These are phyloP conservation scores for Volvox africanus DNA, from an alignment of 139 green algal genomes.

Conservation along the genomic window DNA sequence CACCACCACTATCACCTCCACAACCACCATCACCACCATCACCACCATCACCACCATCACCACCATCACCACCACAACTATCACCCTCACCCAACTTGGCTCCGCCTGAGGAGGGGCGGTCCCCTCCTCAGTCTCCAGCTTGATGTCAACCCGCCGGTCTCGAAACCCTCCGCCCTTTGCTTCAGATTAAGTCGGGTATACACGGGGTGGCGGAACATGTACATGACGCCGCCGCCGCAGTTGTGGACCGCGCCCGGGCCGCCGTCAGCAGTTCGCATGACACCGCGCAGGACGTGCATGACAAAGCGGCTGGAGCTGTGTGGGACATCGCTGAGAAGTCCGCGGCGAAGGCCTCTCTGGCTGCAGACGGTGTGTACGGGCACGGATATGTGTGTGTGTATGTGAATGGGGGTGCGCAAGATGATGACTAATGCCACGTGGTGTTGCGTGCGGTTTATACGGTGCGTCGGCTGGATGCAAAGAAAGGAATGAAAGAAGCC, in stretches of 20 bases:
- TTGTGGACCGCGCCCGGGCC: not conserved
- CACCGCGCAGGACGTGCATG: not conserved
- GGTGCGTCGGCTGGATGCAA: not conserved
- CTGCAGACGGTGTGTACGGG: not conserved
- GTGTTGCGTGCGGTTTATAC: not conserved
- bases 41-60: too few relatives aligned
- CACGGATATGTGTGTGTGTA: not conserved
- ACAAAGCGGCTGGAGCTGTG: not conserved
- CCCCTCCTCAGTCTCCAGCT: not conserved
- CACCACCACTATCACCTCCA: too few relatives aligned
- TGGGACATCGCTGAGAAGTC: not conserved
- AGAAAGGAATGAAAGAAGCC: not conserved
- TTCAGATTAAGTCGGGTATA: not conserved
- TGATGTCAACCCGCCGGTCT: not conserved
- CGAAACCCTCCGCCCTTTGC: too few relatives aligned
- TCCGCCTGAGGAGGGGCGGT: not conserved
- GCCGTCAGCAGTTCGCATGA: not conserved
- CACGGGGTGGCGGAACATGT: not conserved
- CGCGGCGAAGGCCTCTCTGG: not conserved
- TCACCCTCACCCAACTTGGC: not conserved
- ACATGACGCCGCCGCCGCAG: not conserved
- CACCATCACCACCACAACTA: too few relatives aligned
- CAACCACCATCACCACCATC: too few relatives aligned
- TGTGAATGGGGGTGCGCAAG: too few relatives aligned
- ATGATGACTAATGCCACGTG: not conserved